phyloP scores from a whole-genome alignment of 2,329 filamentous ascomycete genomes.

The Trichoderma hamatum region DNA sequence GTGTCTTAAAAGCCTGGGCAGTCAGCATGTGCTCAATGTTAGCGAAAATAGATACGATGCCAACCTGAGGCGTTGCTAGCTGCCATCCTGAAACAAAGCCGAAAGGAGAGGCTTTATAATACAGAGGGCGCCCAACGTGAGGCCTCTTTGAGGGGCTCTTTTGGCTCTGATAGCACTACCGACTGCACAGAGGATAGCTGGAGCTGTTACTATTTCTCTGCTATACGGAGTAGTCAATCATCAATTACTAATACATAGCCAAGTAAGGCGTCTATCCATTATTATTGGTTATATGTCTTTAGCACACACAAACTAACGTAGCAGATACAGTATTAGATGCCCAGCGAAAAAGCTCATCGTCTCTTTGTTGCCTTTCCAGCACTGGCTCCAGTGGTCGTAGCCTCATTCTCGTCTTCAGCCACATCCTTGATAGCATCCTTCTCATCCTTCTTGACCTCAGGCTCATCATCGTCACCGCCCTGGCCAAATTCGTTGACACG shows the following conservation, averaged over 20 bases:
- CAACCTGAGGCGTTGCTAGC: conserved; percentile 11
- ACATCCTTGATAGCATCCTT: conserved; percentile 41
- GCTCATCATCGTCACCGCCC: conserved; percentile 84
- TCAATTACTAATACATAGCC: neutral
- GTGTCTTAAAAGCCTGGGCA: neutral
- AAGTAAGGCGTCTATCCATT: neutral
- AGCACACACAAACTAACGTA: neutral
- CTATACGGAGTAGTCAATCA: neutral
- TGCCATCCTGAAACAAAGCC: conserved; percentile 10
- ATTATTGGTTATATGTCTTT: neutral
- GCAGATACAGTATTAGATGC: neutral
- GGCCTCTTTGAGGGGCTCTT: neutral
- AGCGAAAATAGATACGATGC: neutral
- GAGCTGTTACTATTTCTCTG: neutral
- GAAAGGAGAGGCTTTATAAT: neutral
- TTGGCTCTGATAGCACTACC: neutral
- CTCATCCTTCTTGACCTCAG: conserved; percentile 42
- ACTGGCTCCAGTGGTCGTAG: conserved; percentile 55
- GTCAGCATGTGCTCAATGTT: neutral
- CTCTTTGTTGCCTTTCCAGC: conserved; percentile 50
- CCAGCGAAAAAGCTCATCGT: conserved; percentile 36
- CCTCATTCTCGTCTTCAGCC: conserved; percentile 43
- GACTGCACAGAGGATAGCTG: neutral
- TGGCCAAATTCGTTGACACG: conserved; percentile 98
- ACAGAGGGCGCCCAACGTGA: neutral